Evolutionary conservation across 1,139 yeast genomes (phyloP).

Genomic region (Blastobotrys raffinosifermentans): DNA sequence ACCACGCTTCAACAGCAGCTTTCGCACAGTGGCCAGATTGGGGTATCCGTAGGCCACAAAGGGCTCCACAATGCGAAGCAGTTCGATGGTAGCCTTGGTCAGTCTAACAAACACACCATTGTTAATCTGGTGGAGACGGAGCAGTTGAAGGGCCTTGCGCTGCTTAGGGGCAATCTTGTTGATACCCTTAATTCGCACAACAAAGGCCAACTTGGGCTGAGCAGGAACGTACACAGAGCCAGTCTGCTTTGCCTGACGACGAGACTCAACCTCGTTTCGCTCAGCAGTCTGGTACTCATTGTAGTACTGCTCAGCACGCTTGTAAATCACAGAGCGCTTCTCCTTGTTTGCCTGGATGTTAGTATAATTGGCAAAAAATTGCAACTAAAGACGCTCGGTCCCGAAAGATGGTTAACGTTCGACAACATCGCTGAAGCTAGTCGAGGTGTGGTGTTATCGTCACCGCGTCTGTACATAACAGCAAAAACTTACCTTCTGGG

Average conservation of each 20-base stretch:
- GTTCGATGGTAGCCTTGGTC: slow-evolving; percentile 97
- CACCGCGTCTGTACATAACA: slow-evolving; percentile 10
- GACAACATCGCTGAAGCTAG: slow-evolving; percentile 69
- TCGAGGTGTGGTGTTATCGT: slow-evolving; percentile 21
- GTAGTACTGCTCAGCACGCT: slow-evolving; percentile 98
- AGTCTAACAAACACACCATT: slow-evolving; percentile 97
- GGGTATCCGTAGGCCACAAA: slow-evolving; percentile 99
- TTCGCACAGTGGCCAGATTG: slow-evolving; percentile 90
- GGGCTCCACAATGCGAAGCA: slow-evolving; percentile 97
- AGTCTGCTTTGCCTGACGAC: slow-evolving; percentile 94
- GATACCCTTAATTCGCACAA: slow-evolving; percentile 99
- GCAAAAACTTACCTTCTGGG: slow-evolving; percentile 68
- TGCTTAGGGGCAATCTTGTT: slow-evolving; percentile 99
- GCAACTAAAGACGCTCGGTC: slow-evolving; percentile 56
- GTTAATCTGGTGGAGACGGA: slow-evolving; percentile 97
- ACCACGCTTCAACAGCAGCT: slow-evolving; percentile 99
- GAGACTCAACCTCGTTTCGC: slow-evolving; percentile 85
- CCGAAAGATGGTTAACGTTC: slow-evolving; percentile 99
- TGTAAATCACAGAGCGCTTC: slow-evolving; percentile 92
- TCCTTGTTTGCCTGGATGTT: slow-evolving; percentile 26
- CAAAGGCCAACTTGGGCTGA: slow-evolving; percentile 93
- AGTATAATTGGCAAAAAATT: slow-evolving; percentile 2
- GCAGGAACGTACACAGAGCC: slow-evolving; percentile 84
- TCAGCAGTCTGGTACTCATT: slow-evolving; percentile 95
- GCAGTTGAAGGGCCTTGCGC: slow-evolving; percentile 97